Percentiles rank a stretch among this genome's conserved stretches.
phyloP scores from a whole-genome alignment of 306 rosid genomes.

The Ammopiptanthus mongolicus region DNA sequence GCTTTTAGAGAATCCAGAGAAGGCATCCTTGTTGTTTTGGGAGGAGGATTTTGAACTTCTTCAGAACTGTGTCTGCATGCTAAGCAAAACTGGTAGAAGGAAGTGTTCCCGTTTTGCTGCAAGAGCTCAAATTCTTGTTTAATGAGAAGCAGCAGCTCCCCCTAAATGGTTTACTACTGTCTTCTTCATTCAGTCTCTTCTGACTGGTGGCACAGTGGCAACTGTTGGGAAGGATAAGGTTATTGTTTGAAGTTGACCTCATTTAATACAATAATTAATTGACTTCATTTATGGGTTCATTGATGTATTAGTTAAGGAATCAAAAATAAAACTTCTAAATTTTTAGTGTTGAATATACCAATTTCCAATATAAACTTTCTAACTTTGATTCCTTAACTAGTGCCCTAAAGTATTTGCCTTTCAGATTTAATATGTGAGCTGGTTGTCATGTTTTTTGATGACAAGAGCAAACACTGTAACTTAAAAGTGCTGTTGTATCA shows the following conservation, averaged over 20 bases:
- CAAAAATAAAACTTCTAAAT: too few relatives aligned
- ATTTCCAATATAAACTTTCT: too few relatives aligned
- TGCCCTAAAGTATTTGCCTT: too few relatives aligned
- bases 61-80: conserved; percentile 83
- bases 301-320: too few relatives aligned
- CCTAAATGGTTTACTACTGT: background rate
- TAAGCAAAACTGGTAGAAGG: conserved; percentile 66
- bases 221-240: conserved; percentile 4
- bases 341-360: too few relatives aligned
- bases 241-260: conserved; percentile 8
- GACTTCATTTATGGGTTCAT: background rate
- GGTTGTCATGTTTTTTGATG: background rate
- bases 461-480: background rate
- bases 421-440: background rate
- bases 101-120: conserved; percentile 85
- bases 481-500: conserved; percentile 2
- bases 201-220: background rate
- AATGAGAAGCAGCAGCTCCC: background rate
- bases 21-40: conserved; percentile 85
- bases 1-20: conserved; percentile 81
- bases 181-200: background rate
- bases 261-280: background rate
- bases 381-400: too few relatives aligned
- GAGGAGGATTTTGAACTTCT: conserved; percentile 91
- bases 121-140: conserved; percentile 65